Conservation (phyloP, 1,139 yeast genomes). For the Yarrowia galli region DNA sequence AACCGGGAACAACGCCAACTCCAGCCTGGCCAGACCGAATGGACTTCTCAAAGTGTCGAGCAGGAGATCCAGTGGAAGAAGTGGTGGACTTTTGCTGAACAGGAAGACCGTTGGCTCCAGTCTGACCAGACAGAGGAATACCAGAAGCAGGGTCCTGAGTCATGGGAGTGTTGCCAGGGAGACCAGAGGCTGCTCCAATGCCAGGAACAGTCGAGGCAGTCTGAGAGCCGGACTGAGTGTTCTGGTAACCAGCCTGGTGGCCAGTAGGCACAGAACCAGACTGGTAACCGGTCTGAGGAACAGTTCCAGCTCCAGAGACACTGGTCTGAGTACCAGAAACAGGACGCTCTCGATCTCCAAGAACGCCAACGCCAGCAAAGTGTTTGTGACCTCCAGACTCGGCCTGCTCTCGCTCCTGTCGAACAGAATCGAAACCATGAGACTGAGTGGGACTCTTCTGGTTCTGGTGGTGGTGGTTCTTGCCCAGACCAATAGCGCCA, state of each 20-base stretch:
- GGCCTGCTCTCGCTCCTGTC: conserved; percentile 14
- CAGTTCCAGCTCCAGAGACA: too few relatives aligned
- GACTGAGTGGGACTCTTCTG: not conserved
- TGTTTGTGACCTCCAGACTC: conserved; percentile 23
- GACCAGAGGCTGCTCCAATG: not conserved
- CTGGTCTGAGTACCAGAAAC: not conserved
- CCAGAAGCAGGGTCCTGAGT: conserved; percentile 14
- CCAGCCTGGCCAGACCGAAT: conserved; percentile 26
- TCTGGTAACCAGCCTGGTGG: too few relatives aligned
- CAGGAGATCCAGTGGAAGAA: not conserved
- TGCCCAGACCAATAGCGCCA: conserved; percentile 15
- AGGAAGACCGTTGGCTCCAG: conserved; percentile 24
- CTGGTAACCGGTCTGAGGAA: not conserved
- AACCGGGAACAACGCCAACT: conserved; percentile 8
- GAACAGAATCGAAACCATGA: conserved; percentile 18
- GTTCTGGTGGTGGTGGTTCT: not conserved
- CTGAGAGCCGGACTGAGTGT: not conserved
- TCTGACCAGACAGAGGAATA: conserved; percentile 10
- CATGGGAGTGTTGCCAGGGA: not conserved
- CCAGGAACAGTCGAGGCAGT: not conserved
- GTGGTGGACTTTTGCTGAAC: not conserved
- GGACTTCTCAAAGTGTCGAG: not conserved
- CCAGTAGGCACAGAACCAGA: not conserved
- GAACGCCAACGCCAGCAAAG: conserved; percentile 21
- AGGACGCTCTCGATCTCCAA: not conserved